Base-by-base conservation (phyloP, 1,139 yeast species). In the Candida neerlandica region DNA sequence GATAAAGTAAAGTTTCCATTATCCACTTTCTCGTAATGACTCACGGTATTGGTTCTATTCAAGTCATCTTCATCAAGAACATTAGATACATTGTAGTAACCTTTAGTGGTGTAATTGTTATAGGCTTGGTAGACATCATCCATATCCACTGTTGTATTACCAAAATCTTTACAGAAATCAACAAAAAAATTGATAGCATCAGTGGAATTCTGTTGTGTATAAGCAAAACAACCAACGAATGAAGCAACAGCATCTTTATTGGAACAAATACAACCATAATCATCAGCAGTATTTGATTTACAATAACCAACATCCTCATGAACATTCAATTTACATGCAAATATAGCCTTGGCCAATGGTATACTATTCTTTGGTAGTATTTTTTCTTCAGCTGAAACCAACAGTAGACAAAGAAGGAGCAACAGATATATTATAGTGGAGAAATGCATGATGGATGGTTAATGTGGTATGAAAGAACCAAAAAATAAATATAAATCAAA, bases 51-150 rank as follows among this genome's bases (percentile, higher is more conserved):
- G 3, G 37, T 46, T 15, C 18, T 10, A 34, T 18, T 34, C 1
- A 64, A 50, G 4, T 26, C n/a, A 45, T 67, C 65, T 45, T 61
- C 67, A 32, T 54, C 56, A 7, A 53, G 49, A 19, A 65, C 58
- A 2, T 60, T 62, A 19, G 46, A 37, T 14, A 15, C 34, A 9
- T 57, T 45, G 21, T 48, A 43, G 11, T 53, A 56, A 6, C 70
- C 70, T 40, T 53, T 19, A 6, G 51, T 46, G 9, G 55, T 51
- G 50, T 59, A 69, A 29, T 55, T 46, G 7, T 50, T 43, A 18
- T 54, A 64, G 4, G 70, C 60, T 0, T 47, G 53, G 5, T 50
- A 49, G 5, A 62, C 52, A 2, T 56, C 54, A 6, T 59, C 54
- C 6, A 41, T 37, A 5, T 67, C 58, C 5, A 62, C 29, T 7